Percentiles rank a stretch among this genome's conserved stretches.
Evolutionary conservation across 1,139 yeast species (phyloP).

Genomic region (Scheffersomyces stambukii): DNA sequence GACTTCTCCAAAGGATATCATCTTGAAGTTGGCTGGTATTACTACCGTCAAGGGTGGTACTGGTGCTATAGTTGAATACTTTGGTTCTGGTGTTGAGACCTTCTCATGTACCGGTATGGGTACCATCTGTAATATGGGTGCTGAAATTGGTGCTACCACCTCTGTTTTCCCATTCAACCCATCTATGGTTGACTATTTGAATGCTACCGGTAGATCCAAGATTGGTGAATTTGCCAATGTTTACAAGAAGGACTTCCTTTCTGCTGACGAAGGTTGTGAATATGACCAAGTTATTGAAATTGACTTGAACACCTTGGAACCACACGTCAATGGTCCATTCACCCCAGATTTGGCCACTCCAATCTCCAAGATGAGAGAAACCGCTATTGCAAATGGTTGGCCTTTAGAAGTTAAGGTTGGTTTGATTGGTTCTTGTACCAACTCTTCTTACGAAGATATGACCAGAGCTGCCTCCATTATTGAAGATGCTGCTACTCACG

Average conservation of each 20-base stretch:
- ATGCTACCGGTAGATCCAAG: constrained; percentile 81
- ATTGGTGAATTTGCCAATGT: constrained; percentile 79
- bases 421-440: constrained; percentile 98
- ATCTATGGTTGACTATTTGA: constrained; percentile 84
- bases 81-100: constrained; percentile 94
- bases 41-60: constrained; percentile 99
- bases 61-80: constrained; percentile 95
- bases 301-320: constrained; percentile 92
- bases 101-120: constrained; percentile 99
- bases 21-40: constrained; percentile 92
- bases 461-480: constrained; percentile 94
- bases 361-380: constrained; percentile 86
- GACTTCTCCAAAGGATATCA: constrained; percentile 98
- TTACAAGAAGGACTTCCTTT: constrained; percentile 72
- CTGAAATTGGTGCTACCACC: constrained; percentile 99
- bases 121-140: constrained; percentile 99
- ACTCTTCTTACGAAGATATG: constrained; percentile 99
- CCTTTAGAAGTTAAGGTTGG: constrained; percentile 93
- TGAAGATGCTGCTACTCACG: constrained; percentile 85
- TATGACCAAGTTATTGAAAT: constrained; percentile 95
- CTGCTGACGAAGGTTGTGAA: constrained; percentile 92
- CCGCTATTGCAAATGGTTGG: constrained; percentile 87
- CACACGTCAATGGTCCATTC: constrained; percentile 98
- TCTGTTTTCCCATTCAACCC: constrained; percentile 96
- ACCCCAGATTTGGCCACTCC: constrained; percentile 99